Percentiles rank a stretch among this genome's conserved stretches.
Conservation (phyloP, 768 basidiomycete species). For the Boletus vinaceobasis region DNA sequence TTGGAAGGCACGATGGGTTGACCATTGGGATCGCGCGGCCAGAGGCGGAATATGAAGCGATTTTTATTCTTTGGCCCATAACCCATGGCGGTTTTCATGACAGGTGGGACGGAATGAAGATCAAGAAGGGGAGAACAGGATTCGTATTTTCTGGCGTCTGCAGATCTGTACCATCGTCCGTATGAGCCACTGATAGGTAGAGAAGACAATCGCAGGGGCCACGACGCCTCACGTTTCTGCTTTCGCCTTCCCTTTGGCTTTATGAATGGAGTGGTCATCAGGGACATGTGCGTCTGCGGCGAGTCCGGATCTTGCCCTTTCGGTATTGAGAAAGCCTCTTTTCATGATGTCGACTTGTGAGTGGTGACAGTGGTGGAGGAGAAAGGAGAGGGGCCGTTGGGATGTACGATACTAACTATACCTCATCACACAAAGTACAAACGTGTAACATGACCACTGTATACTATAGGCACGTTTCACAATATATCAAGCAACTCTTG, state of each 20-base stretch:
- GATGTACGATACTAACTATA: too few species aligned
- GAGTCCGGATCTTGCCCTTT: conserved; percentile 25
- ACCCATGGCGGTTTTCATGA: too few species aligned
- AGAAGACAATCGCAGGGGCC: background rate
- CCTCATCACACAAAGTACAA: too few species aligned
- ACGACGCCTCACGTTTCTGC: conserved; percentile 1
- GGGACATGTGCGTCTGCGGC: conserved; percentile 15
- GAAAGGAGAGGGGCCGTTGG: too few species aligned
- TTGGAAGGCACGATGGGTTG: conserved; percentile 3
- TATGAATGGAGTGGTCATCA: background rate
- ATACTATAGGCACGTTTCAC: too few species aligned
- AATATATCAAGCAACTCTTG: too few species aligned
- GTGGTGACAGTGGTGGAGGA: background rate
- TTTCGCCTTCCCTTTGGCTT: conserved; percentile 1
- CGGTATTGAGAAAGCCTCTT: conserved; percentile 22
- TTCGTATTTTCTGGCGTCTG: background rate
- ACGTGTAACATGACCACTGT: too few species aligned
- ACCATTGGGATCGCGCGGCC: conserved; percentile 29
- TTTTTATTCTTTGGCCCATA: background rate
- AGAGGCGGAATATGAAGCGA: conserved; percentile 20
- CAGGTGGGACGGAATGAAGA: conserved; percentile 4
- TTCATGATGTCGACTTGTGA: conserved; percentile 18
- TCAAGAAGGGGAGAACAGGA: background rate
- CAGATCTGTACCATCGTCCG: background rate
- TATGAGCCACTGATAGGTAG: background rate